Evolutionary conservation across 2,329 filamentous ascomycete species (phyloP).

Genomic region (Aspergillus proliferans): DNA sequence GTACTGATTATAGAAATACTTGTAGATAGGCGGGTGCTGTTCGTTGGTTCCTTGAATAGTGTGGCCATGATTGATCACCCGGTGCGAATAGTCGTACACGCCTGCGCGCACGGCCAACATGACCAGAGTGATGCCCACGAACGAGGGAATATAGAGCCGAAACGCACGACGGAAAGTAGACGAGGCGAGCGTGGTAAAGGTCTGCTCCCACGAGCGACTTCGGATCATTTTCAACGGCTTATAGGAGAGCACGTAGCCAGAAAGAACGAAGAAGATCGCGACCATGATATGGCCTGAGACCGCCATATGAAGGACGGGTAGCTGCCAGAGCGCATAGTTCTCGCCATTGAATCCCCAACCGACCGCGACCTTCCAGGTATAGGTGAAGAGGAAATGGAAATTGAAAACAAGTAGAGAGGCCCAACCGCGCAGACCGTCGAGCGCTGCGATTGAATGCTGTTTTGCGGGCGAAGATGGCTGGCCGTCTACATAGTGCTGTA

Average conservation of each 20-base stretch:
- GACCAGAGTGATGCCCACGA: constrained; percentile 35
- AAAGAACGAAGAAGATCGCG: constrained; percentile 44
- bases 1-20: constrained; percentile 27
- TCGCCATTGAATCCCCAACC: constrained; percentile 37
- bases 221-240: constrained; percentile 37
- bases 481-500: constrained; percentile 29
- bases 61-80: constrained; percentile 29
- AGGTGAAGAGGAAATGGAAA: constrained; percentile 42
- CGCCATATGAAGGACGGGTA: constrained; percentile 38
- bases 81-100: constrained; percentile 33
- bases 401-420: constrained; percentile 42
- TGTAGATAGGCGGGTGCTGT: constrained; percentile 37
- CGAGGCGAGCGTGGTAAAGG: constrained; percentile 36
- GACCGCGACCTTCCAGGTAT: constrained; percentile 35
- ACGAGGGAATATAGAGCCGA: constrained; percentile 38
- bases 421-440: constrained; percentile 40
- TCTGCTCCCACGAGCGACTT: constrained; percentile 31
- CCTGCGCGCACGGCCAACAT: constrained; percentile 39
- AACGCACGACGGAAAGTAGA: constrained; percentile 40
- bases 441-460: constrained; percentile 33
- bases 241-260: constrained; percentile 43
- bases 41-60: constrained; percentile 37
- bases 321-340: constrained; percentile 36
- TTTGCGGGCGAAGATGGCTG: constrained; percentile 20
- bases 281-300: constrained; percentile 45